Conservation (phyloP, 2,329 filamentous ascomycete genomes). For the Bipolaris cookei region DNA sequence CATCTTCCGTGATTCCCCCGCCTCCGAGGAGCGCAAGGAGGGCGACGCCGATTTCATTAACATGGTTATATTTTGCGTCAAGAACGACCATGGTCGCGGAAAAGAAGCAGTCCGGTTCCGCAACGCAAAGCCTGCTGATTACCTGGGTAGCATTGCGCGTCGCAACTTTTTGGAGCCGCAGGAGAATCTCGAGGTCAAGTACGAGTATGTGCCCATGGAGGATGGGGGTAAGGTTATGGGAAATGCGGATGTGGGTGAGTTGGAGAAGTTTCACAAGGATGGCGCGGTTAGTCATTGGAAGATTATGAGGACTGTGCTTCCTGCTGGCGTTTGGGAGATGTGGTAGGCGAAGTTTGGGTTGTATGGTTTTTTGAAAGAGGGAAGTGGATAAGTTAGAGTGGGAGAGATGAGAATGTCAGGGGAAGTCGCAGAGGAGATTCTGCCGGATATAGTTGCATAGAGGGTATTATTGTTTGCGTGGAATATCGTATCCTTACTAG, state of each 20-base stretch:
- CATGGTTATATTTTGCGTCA: slow-evolving; percentile 93
- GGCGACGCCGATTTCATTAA: slow-evolving; percentile 78
- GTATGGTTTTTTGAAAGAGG: too few relatives aligned
- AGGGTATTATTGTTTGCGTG: too few relatives aligned
- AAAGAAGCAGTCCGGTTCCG: slow-evolving; percentile 68
- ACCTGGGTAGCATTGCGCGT: slow-evolving; percentile 73
- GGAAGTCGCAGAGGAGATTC: too few relatives aligned
- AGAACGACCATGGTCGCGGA: slow-evolving; percentile 53
- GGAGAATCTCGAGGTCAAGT: slow-evolving; percentile 67
- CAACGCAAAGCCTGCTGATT: slow-evolving; percentile 67
- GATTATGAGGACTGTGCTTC: slow-evolving; percentile 87
- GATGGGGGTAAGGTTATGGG: slow-evolving; percentile 62
- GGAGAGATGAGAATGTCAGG: too few relatives aligned
- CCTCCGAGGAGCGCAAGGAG: slow-evolving; percentile 51
- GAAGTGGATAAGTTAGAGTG: too few relatives aligned
- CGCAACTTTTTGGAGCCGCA: slow-evolving; percentile 73
- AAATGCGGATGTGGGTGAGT: slow-evolving; percentile 67
- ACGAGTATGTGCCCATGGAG: slow-evolving; percentile 36
- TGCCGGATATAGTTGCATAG: too few relatives aligned
- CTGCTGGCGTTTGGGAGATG: slow-evolving; percentile 79
- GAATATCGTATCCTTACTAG: too few relatives aligned
- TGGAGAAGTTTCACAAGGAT: slow-evolving; percentile 74
- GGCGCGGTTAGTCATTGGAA: slow-evolving; percentile 87
- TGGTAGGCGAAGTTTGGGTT: slow-evolving; percentile 63
- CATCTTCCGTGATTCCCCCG: slow-evolving; percentile 80